Evolutionary conservation across 2,329 filamentous ascomycete genomes (phyloP), one percentile per base, ranked within the genome.

Genomic region (Aspergillus oerlinghausenensis): DNA sequence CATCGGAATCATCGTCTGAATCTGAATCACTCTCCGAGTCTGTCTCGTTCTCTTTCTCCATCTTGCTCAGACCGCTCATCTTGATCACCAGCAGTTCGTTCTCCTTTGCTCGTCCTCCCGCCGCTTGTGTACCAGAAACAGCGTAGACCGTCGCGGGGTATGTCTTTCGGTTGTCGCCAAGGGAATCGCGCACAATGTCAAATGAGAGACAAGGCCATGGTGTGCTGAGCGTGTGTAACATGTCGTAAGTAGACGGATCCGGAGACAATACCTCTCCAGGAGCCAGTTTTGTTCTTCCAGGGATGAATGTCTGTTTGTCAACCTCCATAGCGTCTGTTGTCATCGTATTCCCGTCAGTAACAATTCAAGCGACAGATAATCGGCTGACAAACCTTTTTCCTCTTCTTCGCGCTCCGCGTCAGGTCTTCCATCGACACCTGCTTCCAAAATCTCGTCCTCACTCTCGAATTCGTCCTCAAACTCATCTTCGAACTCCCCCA

Each of bases 161-260:
- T n/a, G 88, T 87, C 74, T 88, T 95, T 70, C 94, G 88, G 74
- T 91, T 87, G 71, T 96, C 88, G 64, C 94, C 94, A 19, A 99
- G 83, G 52, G 82, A 81, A 76, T 99, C 94, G 66, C 83, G 87
- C 60, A 99, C 77, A 58, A 99, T 88, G 72, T 97, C 94, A 75
- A 97, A 96, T 1, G 93, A 97, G 17, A 99, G 83, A 73, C 94
- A 99, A 3, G 94, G 94, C 94, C 94, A 99, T 1, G 92, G 92
- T 7, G 92, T 92, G 74, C 89, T 94, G 62, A 99, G 84, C 60
- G 86, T 91, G 80, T 99, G 94, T 58, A 99, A 85, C 92, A 99
- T 95, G 73, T 97, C 89, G 79, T 99, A 99, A 5, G 93, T 93
- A n/a, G 89, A 90, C 57, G 90, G 82, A 75, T 99, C 94, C 14